phyloP scores from a whole-genome alignment of 2,329 filamentous ascomycete species.

The Trichoderma brevicompactum region DNA sequence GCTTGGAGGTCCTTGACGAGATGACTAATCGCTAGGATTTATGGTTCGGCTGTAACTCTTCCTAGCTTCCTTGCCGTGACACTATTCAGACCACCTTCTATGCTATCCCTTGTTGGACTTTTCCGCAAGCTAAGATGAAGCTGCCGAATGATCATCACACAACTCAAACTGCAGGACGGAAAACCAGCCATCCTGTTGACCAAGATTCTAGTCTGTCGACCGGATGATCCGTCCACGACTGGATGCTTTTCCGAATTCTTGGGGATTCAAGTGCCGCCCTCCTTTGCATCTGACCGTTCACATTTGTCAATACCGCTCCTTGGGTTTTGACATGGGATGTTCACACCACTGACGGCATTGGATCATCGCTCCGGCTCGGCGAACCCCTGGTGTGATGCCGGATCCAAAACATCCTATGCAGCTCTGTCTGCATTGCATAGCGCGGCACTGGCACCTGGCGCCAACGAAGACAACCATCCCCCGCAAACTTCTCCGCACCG shows the following conservation, averaged over 20 bases:
- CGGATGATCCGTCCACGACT: background rate
- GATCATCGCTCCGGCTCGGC: background rate
- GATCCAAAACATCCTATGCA: background rate
- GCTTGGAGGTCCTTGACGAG: background rate
- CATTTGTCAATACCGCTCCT: background rate
- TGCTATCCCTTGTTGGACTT: background rate
- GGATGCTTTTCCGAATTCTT: slow-evolving; percentile 16
- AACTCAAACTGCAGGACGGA: background rate
- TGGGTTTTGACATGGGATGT: slow-evolving; percentile 1
- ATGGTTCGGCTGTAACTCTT: background rate
- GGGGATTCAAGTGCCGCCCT: background rate
- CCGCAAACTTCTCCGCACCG: slow-evolving; percentile 13
- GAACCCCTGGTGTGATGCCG: background rate
- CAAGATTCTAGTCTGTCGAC: too few relatives aligned
- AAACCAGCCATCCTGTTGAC: background rate
- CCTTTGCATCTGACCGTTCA: background rate
- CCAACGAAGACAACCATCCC: slow-evolving; percentile 2
- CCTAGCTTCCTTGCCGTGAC: background rate
- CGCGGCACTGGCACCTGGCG: background rate
- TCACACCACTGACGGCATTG: slow-evolving; percentile 11
- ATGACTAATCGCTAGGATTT: background rate
- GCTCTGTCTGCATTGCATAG: slow-evolving; percentile 2
- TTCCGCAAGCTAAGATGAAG: slow-evolving; percentile 3
- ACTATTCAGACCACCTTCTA: background rate
- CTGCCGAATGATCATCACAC: background rate